These are phyloP conservation scores for Peltaster fructicola DNA, from an alignment of 2,329 filamentous ascomycete species.

Conservation along the genomic window DNA sequence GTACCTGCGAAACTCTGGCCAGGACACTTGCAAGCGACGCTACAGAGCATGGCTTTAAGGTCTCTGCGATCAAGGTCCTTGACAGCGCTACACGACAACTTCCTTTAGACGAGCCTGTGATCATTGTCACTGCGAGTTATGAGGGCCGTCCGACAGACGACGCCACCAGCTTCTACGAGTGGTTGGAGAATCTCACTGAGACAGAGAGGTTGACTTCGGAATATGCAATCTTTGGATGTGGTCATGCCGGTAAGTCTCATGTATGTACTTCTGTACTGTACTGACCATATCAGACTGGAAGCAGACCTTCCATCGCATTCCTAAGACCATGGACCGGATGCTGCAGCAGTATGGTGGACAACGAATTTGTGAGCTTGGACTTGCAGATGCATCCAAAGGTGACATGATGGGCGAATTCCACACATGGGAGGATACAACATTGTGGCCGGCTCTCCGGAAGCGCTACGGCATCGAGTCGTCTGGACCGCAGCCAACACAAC, in stretches of 20 bases:
- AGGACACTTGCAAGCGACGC: constrained; percentile 45
- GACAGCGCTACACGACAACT: constrained; percentile 45
- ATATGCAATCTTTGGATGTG: constrained; percentile 56
- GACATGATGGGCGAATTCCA: constrained; percentile 56
- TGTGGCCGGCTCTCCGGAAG: constrained; percentile 35
- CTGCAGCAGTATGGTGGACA: constrained; percentile 35
- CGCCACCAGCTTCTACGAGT: constrained; percentile 48
- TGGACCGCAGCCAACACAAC: constrained; percentile 5
- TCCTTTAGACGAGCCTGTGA: constrained; percentile 41
- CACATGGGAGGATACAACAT: constrained; percentile 42
- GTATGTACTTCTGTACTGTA: background rate
- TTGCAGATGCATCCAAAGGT: constrained; percentile 41
- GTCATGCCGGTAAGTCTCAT: constrained; percentile 27
- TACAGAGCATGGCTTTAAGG: constrained; percentile 39
- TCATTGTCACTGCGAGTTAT: constrained; percentile 54
- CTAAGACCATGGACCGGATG: constrained; percentile 40
- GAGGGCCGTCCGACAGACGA: constrained; percentile 61
- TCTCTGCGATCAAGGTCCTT: constrained; percentile 35
- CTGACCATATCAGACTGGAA: constrained; percentile 37
- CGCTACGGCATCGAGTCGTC: too few relatives aligned
- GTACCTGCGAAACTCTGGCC: constrained; percentile 55
- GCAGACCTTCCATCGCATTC: constrained; percentile 48
- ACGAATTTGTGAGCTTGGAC: constrained; percentile 33
- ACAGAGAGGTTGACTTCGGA: constrained; percentile 35
- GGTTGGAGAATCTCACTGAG: constrained; percentile 39